phyloP scores from a whole-genome alignment of 192 early-diverging fungal genomes.

The Polychytrium aggregatum region DNA sequence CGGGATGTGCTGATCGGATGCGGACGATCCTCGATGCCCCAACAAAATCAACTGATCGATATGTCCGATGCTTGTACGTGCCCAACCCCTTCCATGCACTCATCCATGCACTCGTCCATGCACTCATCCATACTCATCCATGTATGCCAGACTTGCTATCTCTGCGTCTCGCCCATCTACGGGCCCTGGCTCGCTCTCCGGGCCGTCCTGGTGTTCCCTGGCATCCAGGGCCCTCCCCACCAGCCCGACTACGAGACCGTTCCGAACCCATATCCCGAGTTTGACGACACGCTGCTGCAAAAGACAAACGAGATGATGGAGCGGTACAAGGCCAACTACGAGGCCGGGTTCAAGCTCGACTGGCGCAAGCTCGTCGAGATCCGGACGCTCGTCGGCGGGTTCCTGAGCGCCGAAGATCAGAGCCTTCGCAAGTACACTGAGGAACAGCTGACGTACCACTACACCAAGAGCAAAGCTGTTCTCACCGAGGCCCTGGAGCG shows the following conservation, averaged over 20 bases:
- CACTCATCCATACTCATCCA: too few species aligned
- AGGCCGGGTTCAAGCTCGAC: background rate
- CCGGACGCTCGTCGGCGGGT: constrained; percentile 3
- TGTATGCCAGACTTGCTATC: constrained; percentile 2
- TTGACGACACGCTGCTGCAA: background rate
- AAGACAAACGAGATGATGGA: constrained; percentile 8
- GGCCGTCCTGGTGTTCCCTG: constrained; percentile 19
- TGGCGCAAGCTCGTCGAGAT: constrained; percentile 10
- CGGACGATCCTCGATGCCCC: too few species aligned
- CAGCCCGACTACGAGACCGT: background rate
- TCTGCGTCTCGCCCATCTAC: constrained; percentile 16
- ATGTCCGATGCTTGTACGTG: too few species aligned
- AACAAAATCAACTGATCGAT: too few species aligned
- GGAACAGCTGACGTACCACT: constrained; percentile 22
- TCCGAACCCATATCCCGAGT: constrained; percentile 10
- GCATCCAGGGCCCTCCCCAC: constrained; percentile 10
- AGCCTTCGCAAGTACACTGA: constrained; percentile 12
- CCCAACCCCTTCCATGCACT: too few species aligned
- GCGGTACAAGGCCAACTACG: constrained; percentile 6
- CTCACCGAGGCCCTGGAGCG: constrained; percentile 3
- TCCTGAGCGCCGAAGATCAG: constrained; percentile 1
- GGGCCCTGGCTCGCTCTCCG: constrained; percentile 30
- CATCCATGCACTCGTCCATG: too few species aligned
- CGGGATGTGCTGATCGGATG: too few species aligned
- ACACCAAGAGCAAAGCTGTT: constrained; percentile 15